Evolutionary conservation across 2,329 filamentous ascomycete genomes (phyloP).

Genomic region (Phyllosticta citribraziliensis): DNA sequence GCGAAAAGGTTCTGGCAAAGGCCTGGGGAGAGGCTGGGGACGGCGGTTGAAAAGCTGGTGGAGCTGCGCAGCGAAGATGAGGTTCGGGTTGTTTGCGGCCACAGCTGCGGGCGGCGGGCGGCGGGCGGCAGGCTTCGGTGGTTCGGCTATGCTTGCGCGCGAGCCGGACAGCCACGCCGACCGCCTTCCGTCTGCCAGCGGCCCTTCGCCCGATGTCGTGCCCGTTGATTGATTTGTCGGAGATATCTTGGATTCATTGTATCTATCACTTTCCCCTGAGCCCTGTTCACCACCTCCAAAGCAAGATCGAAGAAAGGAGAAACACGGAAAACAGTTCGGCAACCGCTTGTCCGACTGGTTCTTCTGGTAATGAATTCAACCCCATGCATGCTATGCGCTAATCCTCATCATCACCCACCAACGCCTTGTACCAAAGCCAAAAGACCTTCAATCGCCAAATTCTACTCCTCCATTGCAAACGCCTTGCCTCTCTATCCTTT

Average conservation of each 20-base stretch:
- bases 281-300: neutral
- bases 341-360: neutral
- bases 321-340: neutral
- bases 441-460: neutral
- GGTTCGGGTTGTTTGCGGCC: neutral
- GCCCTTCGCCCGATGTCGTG: neutral
- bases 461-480: conserved; percentile 1
- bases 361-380: neutral
- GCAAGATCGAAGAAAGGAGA: neutral
- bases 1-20: neutral
- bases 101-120: neutral
- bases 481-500: conserved; percentile 7
- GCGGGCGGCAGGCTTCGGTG: neutral
- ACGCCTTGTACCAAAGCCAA: neutral
- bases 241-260: neutral
- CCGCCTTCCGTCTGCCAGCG: neutral
- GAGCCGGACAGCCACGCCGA: neutral
- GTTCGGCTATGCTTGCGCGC: neutral
- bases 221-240: neutral
- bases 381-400: neutral
- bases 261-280: neutral
- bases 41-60: neutral
- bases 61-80: neutral
- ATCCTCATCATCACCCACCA: neutral
- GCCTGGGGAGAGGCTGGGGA: neutral